Evolutionary conservation across 208 protist species (phyloP).

Genomic region (Lotmaria passim): DNA sequence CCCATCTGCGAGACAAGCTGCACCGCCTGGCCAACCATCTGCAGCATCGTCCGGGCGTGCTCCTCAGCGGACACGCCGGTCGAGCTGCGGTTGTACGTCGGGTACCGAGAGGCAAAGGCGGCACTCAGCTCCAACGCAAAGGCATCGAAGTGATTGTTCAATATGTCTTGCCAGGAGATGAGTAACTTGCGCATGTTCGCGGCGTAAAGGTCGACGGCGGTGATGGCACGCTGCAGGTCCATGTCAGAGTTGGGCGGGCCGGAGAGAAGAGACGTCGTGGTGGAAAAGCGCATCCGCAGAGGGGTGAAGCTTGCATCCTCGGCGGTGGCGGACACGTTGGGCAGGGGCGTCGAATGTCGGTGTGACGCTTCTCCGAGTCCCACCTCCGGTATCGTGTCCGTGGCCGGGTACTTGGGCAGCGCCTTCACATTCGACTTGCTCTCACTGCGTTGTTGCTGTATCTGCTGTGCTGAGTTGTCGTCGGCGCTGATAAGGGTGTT

Average conservation of each 20-base stretch:
- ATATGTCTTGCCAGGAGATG: constrained; percentile 9
- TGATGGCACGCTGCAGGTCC: constrained; percentile 10
- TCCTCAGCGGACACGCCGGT: not conserved
- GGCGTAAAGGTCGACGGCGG: constrained; percentile 6
- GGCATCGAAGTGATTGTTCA: not conserved
- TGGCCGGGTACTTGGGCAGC: not conserved
- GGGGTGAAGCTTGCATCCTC: not conserved
- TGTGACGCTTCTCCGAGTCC: not conserved
- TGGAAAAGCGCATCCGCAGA: constrained; percentile 9
- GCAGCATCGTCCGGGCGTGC: not conserved
- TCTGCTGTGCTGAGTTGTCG: too few relatives aligned
- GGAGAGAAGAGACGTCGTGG: not conserved
- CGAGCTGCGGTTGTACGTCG: not conserved
- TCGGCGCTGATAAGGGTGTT: constrained; percentile 6
- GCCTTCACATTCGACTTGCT: not conserved
- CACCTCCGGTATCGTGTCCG: not conserved
- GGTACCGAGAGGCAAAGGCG: not conserved
- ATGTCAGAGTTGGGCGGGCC: not conserved
- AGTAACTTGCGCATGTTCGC: constrained; percentile 1
- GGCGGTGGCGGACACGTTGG: not conserved
- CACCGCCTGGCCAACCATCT: not conserved
- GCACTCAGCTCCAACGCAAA: not conserved
- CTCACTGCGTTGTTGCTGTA: constrained; percentile 3
- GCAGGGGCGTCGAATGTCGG: not conserved
- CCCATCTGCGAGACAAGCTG: constrained; percentile 7